A percentile compares a stretch with the other conserved stretches of the same genome.
Evolutionary conservation across 768 basidiomycete species (phyloP).

Genomic region (Russula sp.): DNA sequence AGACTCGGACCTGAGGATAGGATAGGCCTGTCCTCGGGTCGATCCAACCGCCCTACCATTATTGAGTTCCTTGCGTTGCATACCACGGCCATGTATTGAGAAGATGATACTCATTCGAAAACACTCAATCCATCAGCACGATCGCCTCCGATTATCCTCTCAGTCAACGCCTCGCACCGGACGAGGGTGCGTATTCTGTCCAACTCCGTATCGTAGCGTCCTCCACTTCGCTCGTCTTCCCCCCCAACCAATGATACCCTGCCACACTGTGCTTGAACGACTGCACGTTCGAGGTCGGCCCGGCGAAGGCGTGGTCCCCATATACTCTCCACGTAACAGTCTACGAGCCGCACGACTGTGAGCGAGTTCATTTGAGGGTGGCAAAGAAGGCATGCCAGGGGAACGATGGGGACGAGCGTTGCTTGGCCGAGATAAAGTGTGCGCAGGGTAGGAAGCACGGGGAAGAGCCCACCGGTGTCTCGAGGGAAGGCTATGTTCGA

Average conservation of each 20-base stretch:
- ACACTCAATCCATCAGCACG: conserved; percentile 29
- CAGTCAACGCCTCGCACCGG: conserved; percentile 44
- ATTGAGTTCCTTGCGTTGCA: background rate
- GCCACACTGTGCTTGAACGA: conserved; percentile 13
- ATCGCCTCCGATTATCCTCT: conserved; percentile 49
- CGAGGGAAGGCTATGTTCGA: conserved; percentile 40
- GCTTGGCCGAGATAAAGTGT: conserved; percentile 45
- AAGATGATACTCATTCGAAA: conserved; percentile 10
- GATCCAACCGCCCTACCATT: background rate
- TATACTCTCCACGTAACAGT: conserved; percentile 48
- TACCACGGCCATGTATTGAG: background rate
- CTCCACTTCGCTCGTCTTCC: conserved; percentile 5
- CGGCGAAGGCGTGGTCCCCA: conserved; percentile 49
- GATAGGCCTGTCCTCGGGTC: background rate
- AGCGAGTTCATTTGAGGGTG: conserved; percentile 25
- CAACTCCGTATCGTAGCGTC: conserved; percentile 18
- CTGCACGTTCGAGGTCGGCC: conserved; percentile 40
- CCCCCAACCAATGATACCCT: background rate
- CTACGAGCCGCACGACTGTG: conserved; percentile 38
- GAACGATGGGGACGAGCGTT: conserved; percentile 37
- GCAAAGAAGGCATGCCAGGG: conserved; percentile 34
- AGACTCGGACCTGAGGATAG: background rate
- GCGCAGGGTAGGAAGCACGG: conserved; percentile 33
- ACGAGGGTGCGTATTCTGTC: conserved; percentile 36
- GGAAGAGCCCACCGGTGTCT: conserved; percentile 27